Conservation (phyloP, 2,329 filamentous ascomycete species). For the Fusarium illudens region DNA sequence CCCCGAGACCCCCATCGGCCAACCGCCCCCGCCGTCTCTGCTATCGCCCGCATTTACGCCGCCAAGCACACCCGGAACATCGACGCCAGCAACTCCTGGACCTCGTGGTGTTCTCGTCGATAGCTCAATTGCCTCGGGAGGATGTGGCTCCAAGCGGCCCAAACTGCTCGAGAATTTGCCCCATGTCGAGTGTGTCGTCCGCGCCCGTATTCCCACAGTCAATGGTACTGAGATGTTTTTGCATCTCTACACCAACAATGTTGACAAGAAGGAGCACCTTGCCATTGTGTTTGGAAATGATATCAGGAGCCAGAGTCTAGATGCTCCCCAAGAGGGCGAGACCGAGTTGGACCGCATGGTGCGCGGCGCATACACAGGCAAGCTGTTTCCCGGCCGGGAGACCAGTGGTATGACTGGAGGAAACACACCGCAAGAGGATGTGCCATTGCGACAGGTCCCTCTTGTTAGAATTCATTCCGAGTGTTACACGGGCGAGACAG, state of each 20-base stretch:
- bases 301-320: constrained; percentile 78
- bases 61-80: constrained; percentile 68
- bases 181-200: constrained; percentile 90
- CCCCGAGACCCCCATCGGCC: constrained; percentile 33
- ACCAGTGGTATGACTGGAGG: constrained; percentile 70
- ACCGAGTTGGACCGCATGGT: constrained; percentile 94
- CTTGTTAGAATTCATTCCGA: constrained; percentile 96
- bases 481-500: constrained; percentile 98
- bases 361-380: constrained; percentile 88
- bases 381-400: constrained; percentile 84
- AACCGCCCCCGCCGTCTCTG: constrained; percentile 68
- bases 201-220: constrained; percentile 93
- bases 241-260: constrained; percentile 91
- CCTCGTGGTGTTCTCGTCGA: constrained; percentile 68
- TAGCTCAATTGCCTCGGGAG: constrained; percentile 64
- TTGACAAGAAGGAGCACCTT: constrained; percentile 94
- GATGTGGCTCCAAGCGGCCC: constrained; percentile 71
- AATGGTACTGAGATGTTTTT: constrained; percentile 95
- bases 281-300: constrained; percentile 94
- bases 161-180: constrained; percentile 80
- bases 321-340: constrained; percentile 76
- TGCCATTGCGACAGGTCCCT: constrained; percentile 54
- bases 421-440: constrained; percentile 33
- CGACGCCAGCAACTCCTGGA: constrained; percentile 56
- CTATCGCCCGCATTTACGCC: constrained; percentile 89